Evolutionary conservation across 768 basidiomycete species (phyloP), one percentile per base, ranked within the genome.

Genomic region (Glaciozyma martinii): DNA sequence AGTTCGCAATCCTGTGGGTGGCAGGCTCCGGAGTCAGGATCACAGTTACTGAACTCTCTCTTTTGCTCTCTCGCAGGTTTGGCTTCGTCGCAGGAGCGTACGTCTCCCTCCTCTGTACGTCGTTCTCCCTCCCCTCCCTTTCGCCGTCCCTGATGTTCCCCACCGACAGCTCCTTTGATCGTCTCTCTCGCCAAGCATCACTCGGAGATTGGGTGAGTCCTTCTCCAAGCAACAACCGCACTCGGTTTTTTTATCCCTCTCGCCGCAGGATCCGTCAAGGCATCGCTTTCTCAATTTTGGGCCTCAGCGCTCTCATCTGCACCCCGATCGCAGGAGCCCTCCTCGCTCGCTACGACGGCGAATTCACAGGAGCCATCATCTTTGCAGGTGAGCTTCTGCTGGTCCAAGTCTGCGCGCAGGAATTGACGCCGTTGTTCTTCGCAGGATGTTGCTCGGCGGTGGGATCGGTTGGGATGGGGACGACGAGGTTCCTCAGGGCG

Each of bases 11-110:
- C 37, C 12, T 40, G 37, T 40, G 33, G 33, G 15, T 13, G 15
- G 12, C 37, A 40, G 37, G 37, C 15, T 13, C 37, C 15, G 12
- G 37, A 13, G 15, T 6, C 37, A 13, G 5, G 37, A 40, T 13
- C 12, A n/a, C n/a, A n/a, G n/a, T n/a, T n/a, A n/a, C 12, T 13
- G 37, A 40, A 40, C 12, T 8, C 37, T 40, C 10, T 12, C 37
- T 13, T 40, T 2, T 40, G 10, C 2, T 40, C 3, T 40, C 5
- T 40, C 15, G 37, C 37, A 40, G 37, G 12, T 40, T 40, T 64
- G 76, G 76, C 2, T 73, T 74, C 66, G 71, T 74, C 43, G 60
- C 61, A 9, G 75, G 75, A 3, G 76, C 68, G 1, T 76, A 73
- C 58, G 70, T 76, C 54, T 62, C 68, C 3, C 67, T 76, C 52